Base-by-base conservation (phyloP, 2,329 filamentous ascomycete species). In the Pseudogymnoascus pannorum region DNA sequence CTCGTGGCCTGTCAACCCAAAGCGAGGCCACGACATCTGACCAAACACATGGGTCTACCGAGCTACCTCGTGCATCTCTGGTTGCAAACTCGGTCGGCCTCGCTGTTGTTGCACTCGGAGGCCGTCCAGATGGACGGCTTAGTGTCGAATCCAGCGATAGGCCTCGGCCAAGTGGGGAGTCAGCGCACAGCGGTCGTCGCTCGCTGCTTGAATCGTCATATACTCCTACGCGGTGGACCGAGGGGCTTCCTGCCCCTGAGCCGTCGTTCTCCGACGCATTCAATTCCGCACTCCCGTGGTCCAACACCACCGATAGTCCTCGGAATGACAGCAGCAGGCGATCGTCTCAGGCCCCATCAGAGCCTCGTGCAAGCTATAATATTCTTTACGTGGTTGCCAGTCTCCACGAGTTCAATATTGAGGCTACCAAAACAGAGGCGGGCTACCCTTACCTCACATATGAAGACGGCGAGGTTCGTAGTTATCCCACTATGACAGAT, bases 401-500 rank as follows among this genome's bases (percentile, higher is more conserved):
- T 68, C 82, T 97, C 31, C 97, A 96, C 72, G 92, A 97, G 73
- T 99, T 97, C 77, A 95, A 96, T 70, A 97, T 97, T 71, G 90
- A 93, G 71, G 91, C 89, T 22, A 89, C 92, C 24, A 91, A 96
- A 68, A 87, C 90, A 62, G 94, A 97, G 76, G 93, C 89, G 63
- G 94, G 94, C 22, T 97, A 96, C 75, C 92, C 93, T 18, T 99
- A 99, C 73, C 79, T 99, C 64, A 94, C 92, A 48, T 99, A 99
- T 75, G 90, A 93, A 67, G 90, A 92, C 60, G 94, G 94, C 66
- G 94, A 99, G 79, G 87, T 88, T 72, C 69, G 82, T 76, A 62
- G 57, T 36, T 54, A 16, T 54, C 31, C 16, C 48, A 54, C 11
- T n/a, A 18, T 54, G 29, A 36, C 26, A 54, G 24, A 31, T 4